Evolutionary conservation across 768 basidiomycete genomes (phyloP).

Genomic region (Strobilomyces dryophilus): DNA sequence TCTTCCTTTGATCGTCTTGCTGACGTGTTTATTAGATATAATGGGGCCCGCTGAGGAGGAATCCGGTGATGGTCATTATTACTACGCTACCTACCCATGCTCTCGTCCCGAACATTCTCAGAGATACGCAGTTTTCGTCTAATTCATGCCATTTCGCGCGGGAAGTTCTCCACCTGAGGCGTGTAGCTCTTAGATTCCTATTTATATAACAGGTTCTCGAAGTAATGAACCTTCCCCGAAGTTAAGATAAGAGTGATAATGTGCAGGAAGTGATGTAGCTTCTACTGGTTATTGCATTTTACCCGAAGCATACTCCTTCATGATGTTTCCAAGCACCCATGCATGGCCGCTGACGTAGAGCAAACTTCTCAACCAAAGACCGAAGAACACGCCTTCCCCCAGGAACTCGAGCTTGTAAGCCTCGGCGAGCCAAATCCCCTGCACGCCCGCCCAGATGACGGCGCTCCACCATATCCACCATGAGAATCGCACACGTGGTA

Average conservation of each 20-base stretch:
- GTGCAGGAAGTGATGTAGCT: neutral
- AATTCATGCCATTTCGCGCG: constrained; percentile 15
- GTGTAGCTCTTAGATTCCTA: constrained; percentile 21
- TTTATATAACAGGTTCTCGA: constrained; percentile 10
- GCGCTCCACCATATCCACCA: constrained; percentile 40
- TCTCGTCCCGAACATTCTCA: constrained; percentile 13
- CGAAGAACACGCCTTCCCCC: constrained; percentile 65
- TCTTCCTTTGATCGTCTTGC: neutral
- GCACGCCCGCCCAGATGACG: constrained; percentile 68
- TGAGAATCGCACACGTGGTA: constrained; percentile 61
- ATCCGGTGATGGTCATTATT: constrained; percentile 8
- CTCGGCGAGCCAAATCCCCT: constrained; percentile 86
- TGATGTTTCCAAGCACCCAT: constrained; percentile 71
- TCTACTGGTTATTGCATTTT: neutral
- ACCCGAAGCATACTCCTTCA: constrained; percentile 39
- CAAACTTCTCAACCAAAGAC: constrained; percentile 77
- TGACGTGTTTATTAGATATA: constrained; percentile 24
- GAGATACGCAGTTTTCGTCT: constrained; percentile 7
- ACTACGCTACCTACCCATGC: constrained; percentile 22
- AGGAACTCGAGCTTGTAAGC: constrained; percentile 91
- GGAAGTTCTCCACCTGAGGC: constrained; percentile 10
- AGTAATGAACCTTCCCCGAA: neutral
- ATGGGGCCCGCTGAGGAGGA: constrained; percentile 5
- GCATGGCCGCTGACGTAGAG: constrained; percentile 71
- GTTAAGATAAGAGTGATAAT: neutral